Percentiles rank a stretch among this genome's conserved stretches.
Evolutionary conservation across 345 rosid genomes (phyloP).

Genomic region (Brassica incana): DNA sequence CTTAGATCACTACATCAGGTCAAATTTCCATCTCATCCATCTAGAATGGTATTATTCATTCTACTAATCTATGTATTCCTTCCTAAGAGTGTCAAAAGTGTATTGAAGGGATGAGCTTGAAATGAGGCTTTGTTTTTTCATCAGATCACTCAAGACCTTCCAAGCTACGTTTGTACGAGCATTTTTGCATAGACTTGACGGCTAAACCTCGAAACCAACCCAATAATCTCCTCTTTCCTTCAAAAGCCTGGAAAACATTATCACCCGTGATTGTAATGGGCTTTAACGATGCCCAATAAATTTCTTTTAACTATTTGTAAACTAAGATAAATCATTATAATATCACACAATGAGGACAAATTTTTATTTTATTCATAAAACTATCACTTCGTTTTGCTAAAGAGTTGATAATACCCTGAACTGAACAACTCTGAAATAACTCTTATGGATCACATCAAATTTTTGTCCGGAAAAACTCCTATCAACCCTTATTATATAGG

Average conservation of each 20-base stretch:
- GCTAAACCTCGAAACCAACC: slow-evolving; percentile 49
- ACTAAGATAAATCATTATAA: neutral
- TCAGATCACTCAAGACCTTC: slow-evolving; percentile 48
- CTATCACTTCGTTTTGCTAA: neutral
- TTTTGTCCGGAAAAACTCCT: neutral
- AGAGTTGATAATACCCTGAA: neutral
- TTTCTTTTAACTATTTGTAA: neutral
- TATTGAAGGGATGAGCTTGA: slow-evolving; percentile 59
- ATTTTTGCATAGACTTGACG: slow-evolving; percentile 43
- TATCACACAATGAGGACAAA: neutral
- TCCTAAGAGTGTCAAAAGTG: slow-evolving; percentile 57
- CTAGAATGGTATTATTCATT: slow-evolving; percentile 58
- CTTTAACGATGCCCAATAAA: neutral
- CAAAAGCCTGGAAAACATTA: slow-evolving; percentile 44
- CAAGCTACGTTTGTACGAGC: slow-evolving; percentile 46
- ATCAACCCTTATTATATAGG: neutral
- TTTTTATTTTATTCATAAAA: neutral
- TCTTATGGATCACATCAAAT: neutral
- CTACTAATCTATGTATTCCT: slow-evolving; percentile 45
- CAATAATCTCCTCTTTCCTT: slow-evolving; percentile 47
- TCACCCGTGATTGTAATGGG: slow-evolving; percentile 38
- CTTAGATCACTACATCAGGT: slow-evolving; percentile 65
- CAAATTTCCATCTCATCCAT: slow-evolving; percentile 54
- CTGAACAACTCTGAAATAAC: neutral
- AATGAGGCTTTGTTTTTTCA: slow-evolving; percentile 48